phyloP scores from a whole-genome alignment of 345 rosid species.

The Dipteronia dyeriana region DNA sequence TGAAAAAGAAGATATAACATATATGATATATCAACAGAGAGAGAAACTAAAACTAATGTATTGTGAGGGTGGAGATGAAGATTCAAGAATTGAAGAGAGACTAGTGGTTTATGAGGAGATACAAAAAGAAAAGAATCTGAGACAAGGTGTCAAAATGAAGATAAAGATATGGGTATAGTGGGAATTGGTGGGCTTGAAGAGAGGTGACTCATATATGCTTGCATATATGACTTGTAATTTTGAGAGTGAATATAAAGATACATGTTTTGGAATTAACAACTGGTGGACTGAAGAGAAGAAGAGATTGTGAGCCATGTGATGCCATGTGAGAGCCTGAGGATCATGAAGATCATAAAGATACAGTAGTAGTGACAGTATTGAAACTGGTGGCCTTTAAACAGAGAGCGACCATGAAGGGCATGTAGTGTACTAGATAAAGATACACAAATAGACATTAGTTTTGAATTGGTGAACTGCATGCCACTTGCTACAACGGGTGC shows the following conservation, averaged over 20 bases:
- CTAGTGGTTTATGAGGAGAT: background rate
- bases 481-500: background rate
- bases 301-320: no score
- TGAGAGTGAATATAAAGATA: conserved; percentile 8
- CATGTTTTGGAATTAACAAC: background rate
- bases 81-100: conserved; percentile 11
- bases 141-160: conserved; percentile 1
- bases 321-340: background rate
- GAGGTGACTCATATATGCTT: background rate
- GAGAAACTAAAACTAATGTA: background rate
- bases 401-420: background rate
- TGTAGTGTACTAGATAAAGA: background rate
- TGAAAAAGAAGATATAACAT: background rate
- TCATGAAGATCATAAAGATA: conserved; percentile 8
- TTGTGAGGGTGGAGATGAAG: conserved; percentile 10
- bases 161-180: conserved; percentile 8
- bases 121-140: background rate
- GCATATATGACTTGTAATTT: background rate
- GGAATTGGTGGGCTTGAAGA: conserved; percentile 9
- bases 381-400: background rate
- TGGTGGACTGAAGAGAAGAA: background rate
- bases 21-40: background rate
- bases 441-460: no score
- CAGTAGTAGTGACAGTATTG: background rate
- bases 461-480: background rate